phyloP scores from a whole-genome alignment of 2,329 filamentous ascomycete genomes.

The Fusarium temperatum region DNA sequence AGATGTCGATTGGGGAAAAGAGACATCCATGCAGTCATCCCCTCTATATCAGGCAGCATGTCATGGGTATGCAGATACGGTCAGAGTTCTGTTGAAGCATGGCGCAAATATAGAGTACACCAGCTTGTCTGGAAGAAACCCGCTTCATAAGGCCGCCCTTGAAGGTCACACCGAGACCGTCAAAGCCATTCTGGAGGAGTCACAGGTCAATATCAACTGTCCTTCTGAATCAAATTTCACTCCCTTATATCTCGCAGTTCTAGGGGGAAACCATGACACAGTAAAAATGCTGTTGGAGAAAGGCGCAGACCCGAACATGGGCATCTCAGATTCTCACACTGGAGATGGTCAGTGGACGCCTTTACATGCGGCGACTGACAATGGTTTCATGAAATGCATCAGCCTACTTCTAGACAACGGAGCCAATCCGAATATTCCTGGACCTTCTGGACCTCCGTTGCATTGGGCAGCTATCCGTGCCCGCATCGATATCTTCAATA shows the following conservation, averaged over 20 bases:
- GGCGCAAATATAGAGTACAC: neutral
- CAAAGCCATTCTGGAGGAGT: neutral
- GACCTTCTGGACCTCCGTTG: neutral
- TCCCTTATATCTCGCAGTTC: neutral
- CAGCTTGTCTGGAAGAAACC: neutral
- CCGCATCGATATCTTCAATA: neutral
- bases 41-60: neutral
- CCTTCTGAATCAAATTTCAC: neutral
- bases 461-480: neutral
- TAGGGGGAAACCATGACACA: neutral
- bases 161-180: neutral
- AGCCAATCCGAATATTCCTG: neutral
- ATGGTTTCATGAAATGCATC: neutral
- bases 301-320: constrained; percentile 1
- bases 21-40: neutral
- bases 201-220: neutral
- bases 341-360: neutral
- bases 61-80: neutral
- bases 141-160: neutral
- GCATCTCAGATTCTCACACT: neutral
- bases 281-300: neutral
- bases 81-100: neutral
- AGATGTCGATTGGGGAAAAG: neutral
- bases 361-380: neutral
- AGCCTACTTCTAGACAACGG: neutral